Evolutionary conservation across 371 early-diverging fungal species (phyloP), one percentile per base, ranked within the genome.

Genomic region (Mortierella sp.): DNA sequence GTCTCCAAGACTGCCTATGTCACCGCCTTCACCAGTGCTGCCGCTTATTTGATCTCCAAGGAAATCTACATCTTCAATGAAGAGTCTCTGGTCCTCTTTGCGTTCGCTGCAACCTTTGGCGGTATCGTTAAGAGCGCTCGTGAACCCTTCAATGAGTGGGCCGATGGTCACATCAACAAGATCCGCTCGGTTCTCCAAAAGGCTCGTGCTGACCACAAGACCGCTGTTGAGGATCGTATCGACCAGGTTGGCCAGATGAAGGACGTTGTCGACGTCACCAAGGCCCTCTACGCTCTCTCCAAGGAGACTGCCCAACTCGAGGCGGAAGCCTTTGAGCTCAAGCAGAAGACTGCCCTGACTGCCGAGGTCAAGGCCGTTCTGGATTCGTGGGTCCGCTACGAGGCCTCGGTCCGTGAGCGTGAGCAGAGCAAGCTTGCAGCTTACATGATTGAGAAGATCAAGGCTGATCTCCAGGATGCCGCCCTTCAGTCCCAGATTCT

Each of bases 321-420:
- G 81, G 95, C 96, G 50, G 90, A 96, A 83, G 92, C 95, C 54
- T 96, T 94, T 76, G 92, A 93, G 82, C 87, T 96, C 67, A 94
- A 98, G 91, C 98, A 98, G 83, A 84, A 90, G 72, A 93, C 91
- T 53, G 87, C 91, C 68, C 88, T 94, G 74, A 86, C 91, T 60
- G 49, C 82, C 43, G 97, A 98, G 83, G 88, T 93, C 81, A 95
- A 95, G 90, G 42, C 86, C 23, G 92, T 93, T 63, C 86, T 98
- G 26, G 98, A 98, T 82, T 90, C 93, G 50, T 96, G 97, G 97
- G 96, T 96, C 50, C 96, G 97, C 78, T 93, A 96, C 79, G 97
- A 98, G 85, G 86, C 91, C 74, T 86, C 86, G 39, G 85, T 96
- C 64, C 95, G 98, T 81, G 96, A 96, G 82, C 90, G 87, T 64